phyloP scores from a whole-genome alignment of 2,329 filamentous ascomycete genomes.

The Sclerotinia trifoliorum region DNA sequence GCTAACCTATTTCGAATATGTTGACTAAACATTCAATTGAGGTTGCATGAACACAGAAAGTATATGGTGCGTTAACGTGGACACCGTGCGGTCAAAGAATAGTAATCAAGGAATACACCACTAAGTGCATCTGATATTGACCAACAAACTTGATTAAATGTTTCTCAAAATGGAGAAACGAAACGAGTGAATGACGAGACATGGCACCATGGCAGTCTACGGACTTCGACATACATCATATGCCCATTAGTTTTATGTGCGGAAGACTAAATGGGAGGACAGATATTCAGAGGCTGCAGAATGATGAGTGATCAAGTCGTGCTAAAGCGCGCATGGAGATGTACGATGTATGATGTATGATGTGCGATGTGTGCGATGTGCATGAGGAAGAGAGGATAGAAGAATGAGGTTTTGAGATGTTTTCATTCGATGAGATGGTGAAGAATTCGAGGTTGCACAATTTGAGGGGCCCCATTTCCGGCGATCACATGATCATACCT shows the following conservation, averaged over 20 bases:
- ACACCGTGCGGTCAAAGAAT: background rate
- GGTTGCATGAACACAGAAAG: background rate
- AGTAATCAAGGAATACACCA: background rate
- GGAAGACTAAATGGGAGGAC: background rate
- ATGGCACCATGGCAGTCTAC: background rate
- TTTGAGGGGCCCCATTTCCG: no score
- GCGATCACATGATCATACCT: no score
- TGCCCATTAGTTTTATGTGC: background rate
- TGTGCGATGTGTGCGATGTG: no score
- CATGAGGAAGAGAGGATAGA: no score
- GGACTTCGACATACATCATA: background rate
- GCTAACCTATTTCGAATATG: background rate
- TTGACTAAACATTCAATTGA: slow-evolving; percentile 11
- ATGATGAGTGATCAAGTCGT: background rate
- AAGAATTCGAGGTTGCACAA: no score
- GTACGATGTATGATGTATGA: no score
- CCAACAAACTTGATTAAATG: background rate
- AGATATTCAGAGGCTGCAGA: no score
- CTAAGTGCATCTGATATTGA: background rate
- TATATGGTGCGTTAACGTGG: background rate
- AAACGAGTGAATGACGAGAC: background rate
- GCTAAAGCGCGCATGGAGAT: no score
- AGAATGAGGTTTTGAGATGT: no score
- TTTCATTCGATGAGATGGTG: no score
- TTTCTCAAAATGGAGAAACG: background rate